Conservation (phyloP, 2,329 filamentous ascomycete genomes). For the Aspergillus caelatus region DNA sequence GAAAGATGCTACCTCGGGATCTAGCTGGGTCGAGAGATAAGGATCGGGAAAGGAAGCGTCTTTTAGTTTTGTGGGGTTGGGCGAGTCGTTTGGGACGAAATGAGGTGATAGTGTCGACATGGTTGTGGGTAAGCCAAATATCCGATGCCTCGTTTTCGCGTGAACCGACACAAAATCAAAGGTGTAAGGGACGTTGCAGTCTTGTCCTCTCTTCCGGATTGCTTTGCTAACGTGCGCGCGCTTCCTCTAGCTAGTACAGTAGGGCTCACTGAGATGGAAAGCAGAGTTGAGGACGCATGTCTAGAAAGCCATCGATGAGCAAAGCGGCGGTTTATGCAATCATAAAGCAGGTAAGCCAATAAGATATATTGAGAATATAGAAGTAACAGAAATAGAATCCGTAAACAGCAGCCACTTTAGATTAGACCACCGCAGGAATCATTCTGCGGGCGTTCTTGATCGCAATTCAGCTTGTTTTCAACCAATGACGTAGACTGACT, state of each 20-base stretch:
- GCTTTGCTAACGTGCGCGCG: not conserved
- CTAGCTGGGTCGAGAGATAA: constrained; percentile 42
- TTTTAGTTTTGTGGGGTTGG: constrained; percentile 32
- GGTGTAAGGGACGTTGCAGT: not conserved
- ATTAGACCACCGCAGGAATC: constrained; percentile 1
- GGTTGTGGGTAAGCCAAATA: constrained; percentile 4
- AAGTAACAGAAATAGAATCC: not conserved
- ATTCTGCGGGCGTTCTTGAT: not conserved
- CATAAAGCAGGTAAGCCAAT: not conserved
- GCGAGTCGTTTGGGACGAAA: constrained; percentile 26
- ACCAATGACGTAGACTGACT: not conserved
- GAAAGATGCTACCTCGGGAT: constrained; percentile 42
- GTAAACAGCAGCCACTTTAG: not conserved
- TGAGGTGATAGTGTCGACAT: constrained; percentile 26
- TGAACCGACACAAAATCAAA: not conserved
- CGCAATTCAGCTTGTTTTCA: not conserved
- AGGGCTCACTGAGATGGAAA: not conserved
- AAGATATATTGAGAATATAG: not conserved
- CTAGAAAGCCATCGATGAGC: not conserved
- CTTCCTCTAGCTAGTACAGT: not conserved
- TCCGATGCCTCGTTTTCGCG: not conserved
- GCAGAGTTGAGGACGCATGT: not conserved
- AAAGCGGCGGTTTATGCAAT: not conserved
- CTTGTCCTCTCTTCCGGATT: not conserved
- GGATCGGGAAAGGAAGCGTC: constrained; percentile 39